Percentiles rank a stretch among this genome's conserved stretches.
Conservation (phyloP, 768 basidiomycete genomes). For the Leccinum longicurvipes region DNA sequence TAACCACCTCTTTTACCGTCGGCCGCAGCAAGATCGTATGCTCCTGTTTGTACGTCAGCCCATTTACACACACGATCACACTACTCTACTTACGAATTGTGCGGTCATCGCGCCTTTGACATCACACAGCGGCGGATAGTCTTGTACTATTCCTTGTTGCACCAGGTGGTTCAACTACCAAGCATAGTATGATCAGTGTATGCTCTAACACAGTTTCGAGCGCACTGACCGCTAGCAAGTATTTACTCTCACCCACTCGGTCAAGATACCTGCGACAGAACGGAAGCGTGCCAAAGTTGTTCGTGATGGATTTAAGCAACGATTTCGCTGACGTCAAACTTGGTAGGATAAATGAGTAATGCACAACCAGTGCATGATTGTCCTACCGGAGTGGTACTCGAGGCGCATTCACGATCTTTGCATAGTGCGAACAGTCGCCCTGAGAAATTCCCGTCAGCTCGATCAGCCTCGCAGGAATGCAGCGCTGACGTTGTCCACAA, state of each 20-base stretch:
- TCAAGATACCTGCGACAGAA: conserved; percentile 96
- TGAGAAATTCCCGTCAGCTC: conserved; percentile 27
- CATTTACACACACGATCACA: neutral
- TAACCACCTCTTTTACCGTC: conserved; percentile 81
- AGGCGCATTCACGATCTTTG: conserved; percentile 65
- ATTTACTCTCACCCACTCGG: conserved; percentile 87
- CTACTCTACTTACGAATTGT: conserved; percentile 61
- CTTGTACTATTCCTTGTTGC: conserved; percentile 80
- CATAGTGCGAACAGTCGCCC: conserved; percentile 96
- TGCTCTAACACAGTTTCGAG: neutral
- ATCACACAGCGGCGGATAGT: conserved; percentile 92
- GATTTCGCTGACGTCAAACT: conserved; percentile 85
- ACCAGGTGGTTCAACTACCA: conserved; percentile 86
- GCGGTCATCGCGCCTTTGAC: conserved; percentile 87
- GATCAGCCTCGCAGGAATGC: neutral
- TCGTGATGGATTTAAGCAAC: conserved; percentile 82
- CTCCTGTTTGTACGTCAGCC: conserved; percentile 47
- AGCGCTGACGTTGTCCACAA: conserved; percentile 69
- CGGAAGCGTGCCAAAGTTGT: conserved; percentile 91
- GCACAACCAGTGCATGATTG: neutral
- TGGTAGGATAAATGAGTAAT: conserved; percentile 3
- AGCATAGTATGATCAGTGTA: neutral
- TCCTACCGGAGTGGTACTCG: conserved; percentile 71
- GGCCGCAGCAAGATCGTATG: conserved; percentile 84
- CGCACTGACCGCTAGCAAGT: conserved; percentile 75